phyloP scores from a whole-genome alignment of 345 rosid genomes.

The Citrus reticulata region DNA sequence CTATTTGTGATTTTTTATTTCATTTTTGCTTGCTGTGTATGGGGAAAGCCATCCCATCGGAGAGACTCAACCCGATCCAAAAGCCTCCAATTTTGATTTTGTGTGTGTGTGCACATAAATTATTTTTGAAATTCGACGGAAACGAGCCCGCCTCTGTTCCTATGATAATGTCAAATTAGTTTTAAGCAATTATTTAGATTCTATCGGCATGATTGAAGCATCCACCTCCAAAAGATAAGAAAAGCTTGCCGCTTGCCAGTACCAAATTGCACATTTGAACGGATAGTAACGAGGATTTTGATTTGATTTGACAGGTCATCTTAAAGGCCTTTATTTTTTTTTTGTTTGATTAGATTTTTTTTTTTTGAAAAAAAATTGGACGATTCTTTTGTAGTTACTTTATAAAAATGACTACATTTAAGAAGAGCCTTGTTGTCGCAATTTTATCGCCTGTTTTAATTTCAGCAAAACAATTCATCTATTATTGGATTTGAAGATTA shows the following conservation, averaged over 20 bases:
- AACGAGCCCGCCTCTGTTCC: not conserved
- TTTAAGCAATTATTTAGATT: not conserved
- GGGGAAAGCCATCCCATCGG: not conserved
- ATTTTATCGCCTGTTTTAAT: too few species aligned
- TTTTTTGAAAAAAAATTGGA: not conserved
- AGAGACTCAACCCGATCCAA: not conserved
- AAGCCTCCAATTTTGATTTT: not conserved
- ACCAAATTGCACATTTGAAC: not conserved
- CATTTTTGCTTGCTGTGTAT: not conserved
- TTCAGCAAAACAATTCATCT: not conserved
- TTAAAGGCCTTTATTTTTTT: not conserved
- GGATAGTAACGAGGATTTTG: not conserved
- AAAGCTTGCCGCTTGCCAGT: too few species aligned
- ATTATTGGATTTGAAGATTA: not conserved
- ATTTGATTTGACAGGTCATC: too few species aligned
- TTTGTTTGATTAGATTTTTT: not conserved
- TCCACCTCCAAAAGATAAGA: not conserved
- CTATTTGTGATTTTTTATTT: not conserved
- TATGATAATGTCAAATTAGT: not conserved
- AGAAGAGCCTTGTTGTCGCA: too few species aligned
- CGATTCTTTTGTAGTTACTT: not conserved
- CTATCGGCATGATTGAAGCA: constrained; percentile 10
- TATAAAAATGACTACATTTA: not conserved
- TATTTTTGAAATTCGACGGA: not conserved
- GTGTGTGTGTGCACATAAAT: not conserved